Evolutionary conservation across 2,329 filamentous ascomycete genomes (phyloP), one percentile per base, ranked within the genome.

Genomic region (Microdochium bolleyi): DNA sequence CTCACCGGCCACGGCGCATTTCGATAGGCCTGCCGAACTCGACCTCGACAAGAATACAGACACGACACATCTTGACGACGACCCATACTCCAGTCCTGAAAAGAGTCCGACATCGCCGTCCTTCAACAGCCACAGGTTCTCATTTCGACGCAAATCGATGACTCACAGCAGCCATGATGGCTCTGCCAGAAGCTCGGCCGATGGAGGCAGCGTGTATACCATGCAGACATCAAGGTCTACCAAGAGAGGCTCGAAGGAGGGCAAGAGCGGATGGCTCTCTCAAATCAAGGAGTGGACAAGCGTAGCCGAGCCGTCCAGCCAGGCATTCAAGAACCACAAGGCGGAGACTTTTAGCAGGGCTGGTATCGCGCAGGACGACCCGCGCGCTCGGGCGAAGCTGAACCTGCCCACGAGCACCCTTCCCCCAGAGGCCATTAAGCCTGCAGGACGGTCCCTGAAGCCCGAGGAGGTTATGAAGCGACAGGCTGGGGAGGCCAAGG

Each of bases 241-340:
- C 21, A 65, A 64, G 32, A 51, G 59, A 25, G 69, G 64, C 51
- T 52, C 48, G 19, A 66, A 63, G 51, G 65, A 67, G 44, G 52
- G 55, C 37, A 67, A 62, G 55, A 50, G 52, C n/a, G 58, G 63
- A 37, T 77, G 74, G 71, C 53, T 76, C 22, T 63, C 63, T 7
- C 70, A 73, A 25, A 61, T 78, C 49, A 80, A 75, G 54, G 69
- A 67, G 48, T 80, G 77, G 77, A 60, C 79, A 8, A 67, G 68
- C 1, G 67, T 70, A 22, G 75, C 71, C 49, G 77, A 80, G 56
- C 77, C 77, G 11, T 79, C 77, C 0, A 67, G 68, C 1, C 72
- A 76, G 48, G 77, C 75, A 1, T 65, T 78, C 57, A 75, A 72
- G 57, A 62, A 73, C 14, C 73, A 77, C 56, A 74, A 71, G 58